Evolutionary conservation across 2,329 filamentous ascomycete genomes (phyloP).

Genomic region (Colletotrichum sp.): DNA sequence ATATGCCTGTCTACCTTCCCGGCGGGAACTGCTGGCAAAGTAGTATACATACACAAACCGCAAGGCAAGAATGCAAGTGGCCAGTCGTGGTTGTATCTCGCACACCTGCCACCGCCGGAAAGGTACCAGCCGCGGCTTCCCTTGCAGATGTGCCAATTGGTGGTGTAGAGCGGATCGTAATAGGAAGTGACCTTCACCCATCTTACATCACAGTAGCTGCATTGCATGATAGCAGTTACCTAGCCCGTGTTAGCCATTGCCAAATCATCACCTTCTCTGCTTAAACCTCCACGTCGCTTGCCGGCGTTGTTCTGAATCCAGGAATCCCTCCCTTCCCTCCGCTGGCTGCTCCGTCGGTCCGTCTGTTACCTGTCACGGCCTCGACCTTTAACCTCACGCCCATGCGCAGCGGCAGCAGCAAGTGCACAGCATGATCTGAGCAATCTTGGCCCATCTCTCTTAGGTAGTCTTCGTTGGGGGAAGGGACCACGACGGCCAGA

Average conservation of each 20-base stretch:
- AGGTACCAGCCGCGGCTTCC: not conserved
- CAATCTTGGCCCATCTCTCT: not conserved
- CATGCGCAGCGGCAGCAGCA: not conserved
- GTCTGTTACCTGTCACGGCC: not conserved
- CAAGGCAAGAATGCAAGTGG: not conserved
- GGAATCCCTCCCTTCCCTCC: not conserved
- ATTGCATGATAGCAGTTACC: not conserved
- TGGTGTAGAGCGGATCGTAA: not conserved
- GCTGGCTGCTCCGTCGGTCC: not conserved
- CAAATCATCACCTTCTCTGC: not conserved
- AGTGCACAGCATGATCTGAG: not conserved
- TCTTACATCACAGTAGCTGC: not conserved
- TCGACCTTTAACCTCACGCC: slow-evolving; percentile 14
- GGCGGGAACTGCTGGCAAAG: not conserved
- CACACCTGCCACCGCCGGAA: not conserved
- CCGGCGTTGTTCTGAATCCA: not conserved
- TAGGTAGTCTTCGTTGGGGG: slow-evolving; percentile 3
- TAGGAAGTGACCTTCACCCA: slow-evolving; percentile 2
- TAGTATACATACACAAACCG: not conserved
- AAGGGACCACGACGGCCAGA: not conserved
- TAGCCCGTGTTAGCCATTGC: not conserved
- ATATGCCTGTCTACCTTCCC: not conserved
- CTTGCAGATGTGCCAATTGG: not conserved
- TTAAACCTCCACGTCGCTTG: not conserved
- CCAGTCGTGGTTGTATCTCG: not conserved